phyloP scores from a whole-genome alignment of 495 filamentous ascomycete species.

The Neurospora africana region DNA sequence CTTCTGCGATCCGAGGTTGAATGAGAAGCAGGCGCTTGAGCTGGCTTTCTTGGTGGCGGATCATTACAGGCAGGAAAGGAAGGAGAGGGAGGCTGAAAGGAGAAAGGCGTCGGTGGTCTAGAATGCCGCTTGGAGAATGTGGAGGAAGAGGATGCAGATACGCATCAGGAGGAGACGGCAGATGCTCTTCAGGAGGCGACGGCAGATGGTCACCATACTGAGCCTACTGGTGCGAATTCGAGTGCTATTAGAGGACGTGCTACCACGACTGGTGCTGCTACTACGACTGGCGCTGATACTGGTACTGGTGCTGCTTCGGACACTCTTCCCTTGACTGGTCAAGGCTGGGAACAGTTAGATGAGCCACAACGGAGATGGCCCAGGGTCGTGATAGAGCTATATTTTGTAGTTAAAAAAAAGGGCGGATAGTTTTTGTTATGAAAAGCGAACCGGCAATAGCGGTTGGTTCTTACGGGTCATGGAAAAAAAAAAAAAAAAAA shows the following conservation, averaged over 20 bases:
- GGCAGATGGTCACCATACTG: too few relatives aligned
- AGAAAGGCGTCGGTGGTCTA: background rate
- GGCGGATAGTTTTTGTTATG: background rate
- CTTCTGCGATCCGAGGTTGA: conserved; percentile 89
- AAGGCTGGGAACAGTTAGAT: background rate
- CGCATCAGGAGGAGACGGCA: too few relatives aligned
- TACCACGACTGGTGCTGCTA: background rate
- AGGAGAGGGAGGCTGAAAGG: conserved; percentile 1
- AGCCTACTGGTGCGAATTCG: background rate
- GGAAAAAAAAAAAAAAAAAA: background rate
- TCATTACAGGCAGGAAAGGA: conserved; percentile 45
- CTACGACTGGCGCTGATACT: background rate
- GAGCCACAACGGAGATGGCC: background rate
- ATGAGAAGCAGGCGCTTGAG: conserved; percentile 96
- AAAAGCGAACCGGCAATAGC: background rate
- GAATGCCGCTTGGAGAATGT: background rate
- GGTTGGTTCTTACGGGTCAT: background rate
- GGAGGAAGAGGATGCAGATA: background rate
- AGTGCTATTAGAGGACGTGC: background rate
- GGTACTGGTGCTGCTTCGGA: background rate
- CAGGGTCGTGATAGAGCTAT: background rate
- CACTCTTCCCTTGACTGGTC: background rate
- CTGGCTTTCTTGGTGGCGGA: conserved; percentile 88
- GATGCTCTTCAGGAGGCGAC: too few relatives aligned
- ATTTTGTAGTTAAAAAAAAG: background rate